These are phyloP conservation scores for Trichoderma sp. DNA, from an alignment of 2,329 filamentous ascomycete species.

Conservation along the genomic window DNA sequence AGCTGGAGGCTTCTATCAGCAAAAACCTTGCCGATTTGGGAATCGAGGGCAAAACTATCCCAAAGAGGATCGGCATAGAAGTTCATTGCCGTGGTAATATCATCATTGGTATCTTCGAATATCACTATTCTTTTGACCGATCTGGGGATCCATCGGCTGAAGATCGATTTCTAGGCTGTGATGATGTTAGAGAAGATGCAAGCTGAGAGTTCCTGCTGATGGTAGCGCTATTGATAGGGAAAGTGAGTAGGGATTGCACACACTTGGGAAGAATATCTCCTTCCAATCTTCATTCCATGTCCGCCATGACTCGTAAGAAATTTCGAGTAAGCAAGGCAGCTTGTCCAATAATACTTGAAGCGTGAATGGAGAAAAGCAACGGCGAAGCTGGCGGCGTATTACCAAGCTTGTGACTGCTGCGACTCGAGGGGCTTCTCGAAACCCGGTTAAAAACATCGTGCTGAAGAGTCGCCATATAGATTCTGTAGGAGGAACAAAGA, in stretches of 20 bases:
- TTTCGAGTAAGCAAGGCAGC: neutral
- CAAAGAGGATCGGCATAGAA: neutral
- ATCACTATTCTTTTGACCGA: neutral
- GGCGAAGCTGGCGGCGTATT: neutral
- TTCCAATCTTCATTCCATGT: neutral
- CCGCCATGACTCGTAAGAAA: neutral
- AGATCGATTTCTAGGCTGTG: neutral
- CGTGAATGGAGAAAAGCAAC: neutral
- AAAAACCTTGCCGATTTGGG: neutral
- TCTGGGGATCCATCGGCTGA: neutral
- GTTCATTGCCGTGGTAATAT: neutral
- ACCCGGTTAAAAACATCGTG: neutral
- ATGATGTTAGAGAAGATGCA: neutral
- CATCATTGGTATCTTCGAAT: neutral
- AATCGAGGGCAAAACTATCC: neutral
- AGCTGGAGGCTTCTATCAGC: neutral
- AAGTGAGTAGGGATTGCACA: neutral
- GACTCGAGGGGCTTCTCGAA: neutral
- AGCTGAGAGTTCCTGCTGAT: neutral
- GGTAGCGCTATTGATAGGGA: neutral
- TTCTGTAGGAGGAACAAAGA: neutral
- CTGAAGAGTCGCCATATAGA: neutral
- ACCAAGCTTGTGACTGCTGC: neutral
- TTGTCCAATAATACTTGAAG: neutral
- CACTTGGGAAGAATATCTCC: neutral